A percentile compares a stretch with the other conserved stretches of the same genome.
Conservation (phyloP, 208 protist species). For the Strigomonas culicis region DNA sequence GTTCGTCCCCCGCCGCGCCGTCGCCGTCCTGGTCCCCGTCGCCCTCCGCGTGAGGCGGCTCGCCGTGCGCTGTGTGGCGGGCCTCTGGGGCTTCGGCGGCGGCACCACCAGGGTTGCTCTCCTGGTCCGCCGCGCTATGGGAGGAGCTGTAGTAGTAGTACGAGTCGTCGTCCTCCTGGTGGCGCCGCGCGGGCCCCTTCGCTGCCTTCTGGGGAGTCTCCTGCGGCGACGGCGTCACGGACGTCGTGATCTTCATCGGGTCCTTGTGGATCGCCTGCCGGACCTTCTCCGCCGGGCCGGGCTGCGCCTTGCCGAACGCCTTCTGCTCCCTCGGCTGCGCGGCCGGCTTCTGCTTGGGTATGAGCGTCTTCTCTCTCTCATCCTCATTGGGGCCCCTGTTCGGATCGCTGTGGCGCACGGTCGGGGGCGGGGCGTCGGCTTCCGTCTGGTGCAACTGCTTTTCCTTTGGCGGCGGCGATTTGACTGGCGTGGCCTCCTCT, state of each 20-base stretch:
- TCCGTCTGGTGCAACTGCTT: background rate
- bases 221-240: background rate
- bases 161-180: too few relatives aligned
- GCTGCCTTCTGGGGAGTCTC: background rate
- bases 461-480: background rate
- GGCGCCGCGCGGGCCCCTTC: too few relatives aligned
- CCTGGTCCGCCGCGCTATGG: background rate
- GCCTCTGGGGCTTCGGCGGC: background rate
- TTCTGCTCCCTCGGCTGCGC: conserved; percentile 1
- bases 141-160: too few relatives aligned
- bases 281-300: background rate
- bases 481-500: background rate
- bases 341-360: background rate
- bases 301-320: background rate
- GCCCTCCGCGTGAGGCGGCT: background rate
- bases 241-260: background rate
- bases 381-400: background rate
- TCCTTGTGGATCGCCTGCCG: background rate
- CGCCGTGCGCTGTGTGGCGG: background rate
- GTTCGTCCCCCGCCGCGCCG: conserved; percentile 17
- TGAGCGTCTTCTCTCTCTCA: background rate
- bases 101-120: background rate
- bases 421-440: background rate
- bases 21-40: background rate
- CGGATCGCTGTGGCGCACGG: background rate